phyloP scores from a whole-genome alignment of 805 yeast species.

The Torulaspora quercuum region DNA sequence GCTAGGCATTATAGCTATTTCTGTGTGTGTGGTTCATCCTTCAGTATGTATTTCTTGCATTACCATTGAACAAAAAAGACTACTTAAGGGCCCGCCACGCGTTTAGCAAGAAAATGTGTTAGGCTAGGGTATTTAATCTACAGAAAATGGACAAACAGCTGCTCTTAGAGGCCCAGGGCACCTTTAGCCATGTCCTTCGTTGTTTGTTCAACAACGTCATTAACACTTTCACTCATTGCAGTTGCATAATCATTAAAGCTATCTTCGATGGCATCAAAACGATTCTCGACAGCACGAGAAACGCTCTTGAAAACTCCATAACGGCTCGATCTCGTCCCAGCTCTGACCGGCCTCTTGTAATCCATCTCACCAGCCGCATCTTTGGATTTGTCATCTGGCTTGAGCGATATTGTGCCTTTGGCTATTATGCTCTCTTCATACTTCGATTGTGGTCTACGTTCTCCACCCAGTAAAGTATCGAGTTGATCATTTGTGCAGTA shows the following conservation, averaged over 20 bases:
- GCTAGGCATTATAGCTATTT: constrained; percentile 2
- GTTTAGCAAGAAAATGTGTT: background rate
- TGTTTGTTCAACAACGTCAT: constrained; percentile 48
- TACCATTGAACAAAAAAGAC: background rate
- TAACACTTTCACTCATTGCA: constrained; percentile 50
- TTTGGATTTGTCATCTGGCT: constrained; percentile 19
- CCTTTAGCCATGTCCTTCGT: constrained; percentile 50
- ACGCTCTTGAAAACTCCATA: constrained; percentile 43
- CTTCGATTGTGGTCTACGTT: constrained; percentile 59
- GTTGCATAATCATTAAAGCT: constrained; percentile 56
- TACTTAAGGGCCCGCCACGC: background rate
- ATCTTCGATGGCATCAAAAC: constrained; percentile 53
- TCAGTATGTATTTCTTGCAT: background rate
- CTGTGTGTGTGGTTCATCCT: background rate
- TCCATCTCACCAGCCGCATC: constrained; percentile 15
- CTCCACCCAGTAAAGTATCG: constrained; percentile 67
- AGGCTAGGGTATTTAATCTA: too few species aligned
- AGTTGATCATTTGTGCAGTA: constrained; percentile 61
- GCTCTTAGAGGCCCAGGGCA: constrained; percentile 49
- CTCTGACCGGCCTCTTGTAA: constrained; percentile 49
- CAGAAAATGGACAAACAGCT: background rate
- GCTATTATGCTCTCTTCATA: constrained; percentile 59
- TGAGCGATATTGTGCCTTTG: constrained; percentile 37
- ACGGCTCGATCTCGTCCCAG: constrained; percentile 31
- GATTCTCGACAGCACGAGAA: constrained; percentile 47